Conservation (phyloP, 2,329 filamentous ascomycete species). For the Beauveria pseudobassiana region DNA sequence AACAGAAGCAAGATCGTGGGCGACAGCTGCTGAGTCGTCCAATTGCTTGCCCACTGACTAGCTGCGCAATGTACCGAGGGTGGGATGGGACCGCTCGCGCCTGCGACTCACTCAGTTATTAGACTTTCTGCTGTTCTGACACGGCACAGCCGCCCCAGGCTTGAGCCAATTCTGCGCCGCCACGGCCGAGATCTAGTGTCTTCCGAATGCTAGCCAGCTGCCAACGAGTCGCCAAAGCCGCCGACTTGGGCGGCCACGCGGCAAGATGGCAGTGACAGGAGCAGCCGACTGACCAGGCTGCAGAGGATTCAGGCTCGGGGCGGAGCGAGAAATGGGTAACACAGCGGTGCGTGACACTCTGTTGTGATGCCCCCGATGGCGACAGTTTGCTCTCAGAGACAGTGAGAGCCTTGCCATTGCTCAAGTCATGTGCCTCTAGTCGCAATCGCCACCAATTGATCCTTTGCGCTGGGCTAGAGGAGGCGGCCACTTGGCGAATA, state of each 20-base stretch:
- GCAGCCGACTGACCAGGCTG: background rate
- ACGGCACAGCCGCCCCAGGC: background rate
- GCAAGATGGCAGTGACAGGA: background rate
- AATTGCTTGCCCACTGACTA: conserved; percentile 2
- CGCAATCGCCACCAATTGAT: background rate
- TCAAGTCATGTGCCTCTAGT: background rate
- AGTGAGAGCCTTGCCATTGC: background rate
- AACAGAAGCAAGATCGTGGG: conserved; percentile 3
- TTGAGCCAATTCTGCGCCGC: background rate
- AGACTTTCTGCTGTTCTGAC: conserved; percentile 1
- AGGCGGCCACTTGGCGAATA: background rate
- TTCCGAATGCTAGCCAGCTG: background rate
- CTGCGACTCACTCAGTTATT: conserved; percentile 6
- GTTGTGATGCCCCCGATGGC: background rate
- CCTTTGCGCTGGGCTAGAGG: background rate
- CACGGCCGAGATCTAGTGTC: background rate
- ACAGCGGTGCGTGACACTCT: background rate
- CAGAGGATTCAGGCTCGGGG: background rate
- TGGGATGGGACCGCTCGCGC: background rate
- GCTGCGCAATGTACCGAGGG: background rate
- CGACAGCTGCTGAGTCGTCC: conserved; percentile 6
- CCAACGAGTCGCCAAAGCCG: background rate
- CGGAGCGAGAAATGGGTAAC: background rate
- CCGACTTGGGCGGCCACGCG: background rate
- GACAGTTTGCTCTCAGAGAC: background rate